Conservation (phyloP, 441 rosid genomes). For the Rhodomyrtus psidioides region DNA sequence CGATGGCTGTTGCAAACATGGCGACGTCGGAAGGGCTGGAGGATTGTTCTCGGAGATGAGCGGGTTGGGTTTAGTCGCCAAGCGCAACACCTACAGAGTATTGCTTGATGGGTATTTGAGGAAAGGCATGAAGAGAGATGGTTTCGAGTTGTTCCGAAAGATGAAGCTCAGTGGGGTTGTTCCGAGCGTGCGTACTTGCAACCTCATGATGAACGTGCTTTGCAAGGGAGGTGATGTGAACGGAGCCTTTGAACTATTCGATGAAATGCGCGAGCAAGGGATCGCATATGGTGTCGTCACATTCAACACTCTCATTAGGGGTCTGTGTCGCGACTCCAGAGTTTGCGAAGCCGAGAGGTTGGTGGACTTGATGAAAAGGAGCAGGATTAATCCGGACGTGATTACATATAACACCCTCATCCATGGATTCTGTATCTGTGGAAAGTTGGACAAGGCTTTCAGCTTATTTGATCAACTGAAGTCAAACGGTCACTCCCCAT, state of each 20-base stretch:
- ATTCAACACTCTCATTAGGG: constrained; percentile 51
- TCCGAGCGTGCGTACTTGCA: constrained; percentile 54
- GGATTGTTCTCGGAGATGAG: constrained; percentile 44
- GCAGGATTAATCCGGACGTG: constrained; percentile 46
- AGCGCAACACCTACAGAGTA: constrained; percentile 62
- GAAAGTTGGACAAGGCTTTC: constrained; percentile 38
- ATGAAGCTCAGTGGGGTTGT: constrained; percentile 53
- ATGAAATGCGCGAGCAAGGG: constrained; percentile 67
- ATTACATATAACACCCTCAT: constrained; percentile 56
- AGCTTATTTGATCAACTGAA: constrained; percentile 40
- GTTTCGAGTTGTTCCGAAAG: constrained; percentile 51
- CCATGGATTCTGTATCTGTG: constrained; percentile 43
- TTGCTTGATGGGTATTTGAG: constrained; percentile 63
- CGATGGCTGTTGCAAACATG: constrained; percentile 73
- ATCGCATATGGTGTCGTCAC: constrained; percentile 49
- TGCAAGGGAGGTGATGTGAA: constrained; percentile 35
- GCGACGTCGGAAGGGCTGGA: constrained; percentile 42
- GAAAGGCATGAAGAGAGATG: constrained; percentile 42
- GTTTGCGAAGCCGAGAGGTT: constrained; percentile 44
- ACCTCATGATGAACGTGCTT: constrained; percentile 40
- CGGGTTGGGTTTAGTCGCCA: constrained; percentile 52
- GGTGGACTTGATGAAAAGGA: constrained; percentile 32
- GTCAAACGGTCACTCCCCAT: constrained; percentile 45
- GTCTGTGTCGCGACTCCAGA: constrained; percentile 41
- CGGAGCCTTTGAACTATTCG: constrained; percentile 45